phyloP scores from a whole-genome alignment of 768 basidiomycete genomes.

The Lentinula sp. region DNA sequence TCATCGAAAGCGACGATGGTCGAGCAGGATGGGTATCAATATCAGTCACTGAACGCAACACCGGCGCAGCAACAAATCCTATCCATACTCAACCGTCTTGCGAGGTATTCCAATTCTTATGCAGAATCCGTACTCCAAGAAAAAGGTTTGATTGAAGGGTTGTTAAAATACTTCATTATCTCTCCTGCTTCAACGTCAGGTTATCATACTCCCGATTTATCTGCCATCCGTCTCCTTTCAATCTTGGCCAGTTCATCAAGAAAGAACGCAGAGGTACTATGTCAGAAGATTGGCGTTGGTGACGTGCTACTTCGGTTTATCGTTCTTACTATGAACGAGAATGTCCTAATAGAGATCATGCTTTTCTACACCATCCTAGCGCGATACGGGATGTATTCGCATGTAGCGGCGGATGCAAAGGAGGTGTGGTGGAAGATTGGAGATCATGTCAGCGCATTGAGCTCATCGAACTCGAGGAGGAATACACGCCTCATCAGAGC shows the following conservation, averaged over 20 bases:
- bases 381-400: constrained; percentile 72
- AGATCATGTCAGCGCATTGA: not conserved
- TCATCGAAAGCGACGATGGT: not conserved
- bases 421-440: constrained; percentile 10
- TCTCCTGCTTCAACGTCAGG: not conserved
- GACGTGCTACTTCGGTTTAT: constrained; percentile 73
- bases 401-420: constrained; percentile 58
- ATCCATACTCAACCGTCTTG: constrained; percentile 52
- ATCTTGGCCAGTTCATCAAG: constrained; percentile 62
- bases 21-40: not conserved
- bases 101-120: constrained; percentile 44
- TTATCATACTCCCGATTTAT: constrained; percentile 28
- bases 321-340: constrained; percentile 43
- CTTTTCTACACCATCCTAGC: constrained; percentile 60
- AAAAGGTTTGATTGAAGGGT: constrained; percentile 14
- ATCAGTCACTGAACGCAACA: not conserved
- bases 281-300: not conserved
- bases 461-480: constrained; percentile 8
- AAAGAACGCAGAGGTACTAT: constrained; percentile 43
- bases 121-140: constrained; percentile 34
- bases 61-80: constrained; percentile 45
- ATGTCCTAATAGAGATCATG: constrained; percentile 52
- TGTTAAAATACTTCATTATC: not conserved
- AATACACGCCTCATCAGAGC: constrained; percentile 18
- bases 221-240: constrained; percentile 51